A percentile compares a stretch with the other conserved stretches of the same genome.
These are phyloP conservation scores for Apiospora malaysiana DNA, from an alignment of 2,329 filamentous ascomycete genomes.

Conservation along the genomic window DNA sequence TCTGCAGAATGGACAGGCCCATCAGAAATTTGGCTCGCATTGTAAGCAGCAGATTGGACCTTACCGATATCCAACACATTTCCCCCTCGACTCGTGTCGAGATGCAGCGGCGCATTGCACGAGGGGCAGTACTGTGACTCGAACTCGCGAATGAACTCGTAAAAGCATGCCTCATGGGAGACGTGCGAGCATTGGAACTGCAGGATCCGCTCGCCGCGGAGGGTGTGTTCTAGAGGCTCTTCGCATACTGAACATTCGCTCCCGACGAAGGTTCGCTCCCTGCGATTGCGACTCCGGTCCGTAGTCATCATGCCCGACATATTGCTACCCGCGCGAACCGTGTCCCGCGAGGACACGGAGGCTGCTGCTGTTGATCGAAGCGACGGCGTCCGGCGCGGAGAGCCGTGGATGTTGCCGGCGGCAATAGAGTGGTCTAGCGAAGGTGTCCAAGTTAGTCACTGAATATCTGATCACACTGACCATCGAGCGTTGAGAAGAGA, in stretches of 20 bases:
- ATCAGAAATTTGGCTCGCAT: conserved; percentile 28
- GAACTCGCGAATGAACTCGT: conserved; percentile 95
- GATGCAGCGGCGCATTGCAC: conserved; percentile 87
- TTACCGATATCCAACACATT: conserved; percentile 91
- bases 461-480: not conserved
- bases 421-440: conserved; percentile 46
- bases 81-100: conserved; percentile 91
- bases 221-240: conserved; percentile 92
- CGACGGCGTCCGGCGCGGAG: conserved; percentile 42
- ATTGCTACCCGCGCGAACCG: conserved; percentile 31
- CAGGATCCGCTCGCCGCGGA: conserved; percentile 90
- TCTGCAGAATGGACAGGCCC: conserved; percentile 59
- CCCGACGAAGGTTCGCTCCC: conserved; percentile 94
- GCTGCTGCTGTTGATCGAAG: conserved; percentile 42
- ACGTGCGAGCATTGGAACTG: conserved; percentile 98
- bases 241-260: conserved; percentile 96
- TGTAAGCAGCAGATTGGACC: conserved; percentile 28
- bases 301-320: conserved; percentile 74
- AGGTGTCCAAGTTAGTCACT: conserved; percentile 3
- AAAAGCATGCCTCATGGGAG: conserved; percentile 97
- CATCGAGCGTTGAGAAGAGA: not conserved
- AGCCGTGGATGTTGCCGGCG: conserved; percentile 41
- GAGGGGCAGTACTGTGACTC: conserved; percentile 94
- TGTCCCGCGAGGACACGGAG: conserved; percentile 45
- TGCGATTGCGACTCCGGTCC: conserved; percentile 78